Percentiles rank a stretch among this genome's conserved stretches.
Conservation (phyloP, 306 rosid genomes). For the Cicer bijugum region DNA sequence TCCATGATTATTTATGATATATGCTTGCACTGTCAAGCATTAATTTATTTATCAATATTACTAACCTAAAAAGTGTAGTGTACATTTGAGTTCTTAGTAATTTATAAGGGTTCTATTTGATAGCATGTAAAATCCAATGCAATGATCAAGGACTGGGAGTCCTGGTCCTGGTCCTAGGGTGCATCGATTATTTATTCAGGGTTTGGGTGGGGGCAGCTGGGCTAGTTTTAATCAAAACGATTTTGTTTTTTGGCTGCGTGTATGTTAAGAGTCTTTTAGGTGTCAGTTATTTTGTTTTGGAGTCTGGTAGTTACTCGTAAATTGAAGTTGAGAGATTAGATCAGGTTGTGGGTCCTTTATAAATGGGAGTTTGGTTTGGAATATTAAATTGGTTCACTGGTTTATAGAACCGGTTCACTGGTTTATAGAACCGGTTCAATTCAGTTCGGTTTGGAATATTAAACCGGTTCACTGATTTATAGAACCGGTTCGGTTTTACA, state of each 20-base stretch:
- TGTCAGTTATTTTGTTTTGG: background rate
- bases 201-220: slow-evolving; percentile 21
- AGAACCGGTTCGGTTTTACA: too few relatives aligned
- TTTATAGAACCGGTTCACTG: too few relatives aligned
- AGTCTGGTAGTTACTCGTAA: background rate
- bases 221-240: slow-evolving; percentile 7
- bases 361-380: too few relatives aligned
- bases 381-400: too few relatives aligned
- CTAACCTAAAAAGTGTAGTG: background rate
- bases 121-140: background rate
- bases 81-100: background rate
- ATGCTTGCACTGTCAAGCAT: background rate
- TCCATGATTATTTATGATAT: background rate
- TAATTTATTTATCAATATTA: background rate
- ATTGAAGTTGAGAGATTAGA: background rate
- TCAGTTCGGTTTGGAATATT: too few relatives aligned
- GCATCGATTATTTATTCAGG: background rate
- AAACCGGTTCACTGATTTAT: too few relatives aligned
- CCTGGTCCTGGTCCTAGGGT: background rate
- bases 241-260: background rate
- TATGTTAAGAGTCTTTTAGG: background rate
- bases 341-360: background rate
- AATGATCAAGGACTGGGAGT: background rate
- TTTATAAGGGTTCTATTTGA: background rate
- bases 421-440: too few relatives aligned